Base-by-base conservation (phyloP, 2,329 filamentous ascomycete species). In the Aureobasidium subglaciale region DNA sequence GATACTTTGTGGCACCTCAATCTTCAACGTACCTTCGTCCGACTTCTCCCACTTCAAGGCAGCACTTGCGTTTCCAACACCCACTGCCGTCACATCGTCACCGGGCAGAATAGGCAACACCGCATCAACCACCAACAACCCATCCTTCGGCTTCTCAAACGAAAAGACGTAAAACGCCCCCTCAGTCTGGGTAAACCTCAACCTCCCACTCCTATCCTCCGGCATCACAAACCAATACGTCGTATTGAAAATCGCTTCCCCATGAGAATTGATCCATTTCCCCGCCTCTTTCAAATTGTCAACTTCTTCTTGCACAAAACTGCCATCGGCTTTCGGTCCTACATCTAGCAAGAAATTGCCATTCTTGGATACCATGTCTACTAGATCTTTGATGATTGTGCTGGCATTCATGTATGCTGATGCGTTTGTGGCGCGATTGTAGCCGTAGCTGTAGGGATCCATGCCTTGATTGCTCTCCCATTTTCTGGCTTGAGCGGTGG, bases 401-500 rank as follows among this genome's bases (percentile, higher is more conserved):
- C 58, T 56, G 0, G 63, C 60, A 4, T 58, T 63, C 42, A 65
- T 54, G 22, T 67, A 67, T 2, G 58, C 58, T 3, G 56, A 53
- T 11, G 58, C 60, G 4, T 53, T 55, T 1, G 60, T 62, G 3
- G 52, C 54, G 16, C 59, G 49, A 41, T 63, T 63, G 27, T 61
- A 63, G 11, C 61, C 61, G 60, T 83, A 83, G 59, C 70, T 75
- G 61, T 73, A 83, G 0, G 81, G 80, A 61, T 84, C 80, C 77
- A 84, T 80, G 32, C 81, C 81, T 42, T 73, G 72, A 65, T 77
- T 83, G 41, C 69, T 76, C 66, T 84, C 81, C 80, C 80, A 84
- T 65, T 84, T 83, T 27, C 78, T 71, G 27, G 70, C 63, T 64
- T 81, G 78, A 9, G 76, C 73, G 2, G 74, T 71, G 2, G 70